These are phyloP conservation scores for Solanum virginianum DNA, from an alignment of 257 asterid species.

Conservation along the genomic window DNA sequence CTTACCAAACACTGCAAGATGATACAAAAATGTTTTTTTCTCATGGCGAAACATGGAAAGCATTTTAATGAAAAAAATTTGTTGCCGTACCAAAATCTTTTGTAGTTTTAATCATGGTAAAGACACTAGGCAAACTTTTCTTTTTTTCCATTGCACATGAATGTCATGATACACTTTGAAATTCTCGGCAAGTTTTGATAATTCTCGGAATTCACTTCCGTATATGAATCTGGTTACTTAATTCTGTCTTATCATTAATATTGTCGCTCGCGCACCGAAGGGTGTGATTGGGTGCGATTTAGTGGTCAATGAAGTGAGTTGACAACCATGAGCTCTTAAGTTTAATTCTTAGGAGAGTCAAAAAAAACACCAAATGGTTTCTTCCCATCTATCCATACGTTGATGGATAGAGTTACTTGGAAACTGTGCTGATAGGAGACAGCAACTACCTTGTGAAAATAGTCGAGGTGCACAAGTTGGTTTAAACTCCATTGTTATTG, in stretches of 20 bases:
- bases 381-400: background rate
- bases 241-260: background rate
- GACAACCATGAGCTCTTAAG: background rate
- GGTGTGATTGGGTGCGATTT: background rate
- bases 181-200: background rate
- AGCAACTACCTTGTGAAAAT: background rate
- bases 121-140: background rate
- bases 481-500: background rate
- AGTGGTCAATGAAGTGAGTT: background rate
- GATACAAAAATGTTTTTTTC: background rate
- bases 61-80: background rate
- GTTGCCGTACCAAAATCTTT: background rate
- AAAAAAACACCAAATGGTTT: background rate
- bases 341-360: background rate
- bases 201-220: background rate
- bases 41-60: background rate
- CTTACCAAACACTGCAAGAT: background rate
- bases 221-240: background rate
- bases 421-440: background rate
- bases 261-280: background rate
- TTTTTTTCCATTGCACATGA: background rate
- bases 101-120: background rate
- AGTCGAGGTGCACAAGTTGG: background rate
- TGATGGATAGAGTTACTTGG: background rate
- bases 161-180: background rate